Evolutionary conservation across 768 basidiomycete genomes (phyloP).

Genomic region (Suillus tomentosus): DNA sequence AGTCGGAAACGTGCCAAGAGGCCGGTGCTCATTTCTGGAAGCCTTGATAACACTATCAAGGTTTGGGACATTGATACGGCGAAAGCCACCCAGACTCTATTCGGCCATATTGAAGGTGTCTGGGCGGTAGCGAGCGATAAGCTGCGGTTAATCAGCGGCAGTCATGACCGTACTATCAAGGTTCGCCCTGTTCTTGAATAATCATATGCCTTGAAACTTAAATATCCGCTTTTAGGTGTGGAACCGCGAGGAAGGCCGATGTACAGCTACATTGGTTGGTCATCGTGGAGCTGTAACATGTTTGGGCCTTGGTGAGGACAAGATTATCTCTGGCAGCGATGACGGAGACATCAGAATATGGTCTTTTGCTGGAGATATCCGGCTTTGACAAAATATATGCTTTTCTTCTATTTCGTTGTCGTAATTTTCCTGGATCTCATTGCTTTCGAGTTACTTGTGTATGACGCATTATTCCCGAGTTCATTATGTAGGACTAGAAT

Average conservation of each 20-base stretch:
- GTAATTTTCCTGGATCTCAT: neutral
- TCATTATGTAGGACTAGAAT: neutral
- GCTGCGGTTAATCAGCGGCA: conserved; percentile 87
- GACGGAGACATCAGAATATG: conserved; percentile 88
- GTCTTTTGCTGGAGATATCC: conserved; percentile 52
- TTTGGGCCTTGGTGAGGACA: conserved; percentile 88
- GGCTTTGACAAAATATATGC: neutral
- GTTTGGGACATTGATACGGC: conserved; percentile 94
- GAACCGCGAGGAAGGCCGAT: conserved; percentile 87
- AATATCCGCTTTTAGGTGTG: conserved; percentile 62
- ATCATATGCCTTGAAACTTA: conserved; percentile 7
- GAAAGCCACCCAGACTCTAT: conserved; percentile 76
- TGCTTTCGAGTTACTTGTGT: conserved; percentile 4
- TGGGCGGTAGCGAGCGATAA: conserved; percentile 96
- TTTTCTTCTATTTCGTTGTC: neutral
- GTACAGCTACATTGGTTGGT: conserved; percentile 87
- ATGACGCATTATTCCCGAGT: neutral
- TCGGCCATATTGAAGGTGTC: conserved; percentile 98
- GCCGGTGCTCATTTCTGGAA: conserved; percentile 84
- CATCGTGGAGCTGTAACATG: conserved; percentile 95
- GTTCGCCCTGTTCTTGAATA: conserved; percentile 43
- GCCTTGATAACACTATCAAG: conserved; percentile 94
- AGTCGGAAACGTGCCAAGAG: conserved; percentile 40
- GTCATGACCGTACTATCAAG: conserved; percentile 97
- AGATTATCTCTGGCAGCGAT: conserved; percentile 95